Evolutionary conservation across 2,329 filamentous ascomycete genomes (phyloP), one percentile per base, ranked within the genome.

Genomic region (Fusarium nanum): DNA sequence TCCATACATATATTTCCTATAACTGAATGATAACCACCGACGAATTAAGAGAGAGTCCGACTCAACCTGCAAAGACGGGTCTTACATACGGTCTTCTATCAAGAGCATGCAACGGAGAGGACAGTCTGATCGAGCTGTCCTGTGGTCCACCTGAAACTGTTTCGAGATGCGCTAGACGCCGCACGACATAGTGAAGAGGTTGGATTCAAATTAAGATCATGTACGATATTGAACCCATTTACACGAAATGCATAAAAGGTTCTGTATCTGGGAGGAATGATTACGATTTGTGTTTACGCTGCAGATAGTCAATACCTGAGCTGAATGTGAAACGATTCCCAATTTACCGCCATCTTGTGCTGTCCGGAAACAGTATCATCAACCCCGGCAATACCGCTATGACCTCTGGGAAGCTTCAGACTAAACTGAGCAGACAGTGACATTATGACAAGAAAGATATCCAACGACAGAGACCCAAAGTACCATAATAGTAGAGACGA

Each of bases 1-100:
- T 27, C 44, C 30, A 49, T 25, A 42, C 25, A 60, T 37, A 52
- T 32, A 45, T 42, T 65, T 44, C 13, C 50, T 60, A 40, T 25
- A 22, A 20, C 22, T 54, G 42, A 45, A 48, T 23, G 41, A 28
- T 27, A 25, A 23, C 10, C n/a, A 11, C n/a, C 27, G 23, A 54
- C 23, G 18, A 50, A 32, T 7, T 22, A 18, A 22, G 40, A 64
- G 45, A 40, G 32, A 52, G 47, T 16, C 46, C 41, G 23, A 34
- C 46, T 52, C 53, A 59, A 42, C 57, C 32, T 45, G 23, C 44
- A n/a, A 6, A n/a, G 8, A 7, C 18, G n/a, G 41, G 27, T 49
- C 20, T 25, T 46, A 55, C n/a, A 60, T 25, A 28, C 22, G 34
- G 20, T 27, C 14, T 41, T 45, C 40, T 28, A 9, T 27, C 46